A percentile compares a stretch with the other conserved stretches of the same genome.
Conservation (phyloP, 495 filamentous ascomycete species). For the Cercophora sp. region DNA sequence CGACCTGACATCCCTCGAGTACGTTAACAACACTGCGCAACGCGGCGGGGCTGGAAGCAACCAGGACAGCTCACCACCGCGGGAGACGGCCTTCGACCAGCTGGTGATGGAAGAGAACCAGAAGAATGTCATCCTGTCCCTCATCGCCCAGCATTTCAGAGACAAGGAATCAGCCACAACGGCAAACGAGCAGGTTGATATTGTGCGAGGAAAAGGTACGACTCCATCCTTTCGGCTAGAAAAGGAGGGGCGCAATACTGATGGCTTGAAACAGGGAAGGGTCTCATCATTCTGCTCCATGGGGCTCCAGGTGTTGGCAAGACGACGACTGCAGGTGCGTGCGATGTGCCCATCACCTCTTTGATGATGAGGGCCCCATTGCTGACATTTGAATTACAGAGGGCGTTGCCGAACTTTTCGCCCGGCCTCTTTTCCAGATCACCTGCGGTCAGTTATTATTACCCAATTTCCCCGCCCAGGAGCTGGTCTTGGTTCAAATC, state of each 20-base stretch:
- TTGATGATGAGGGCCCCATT: neutral
- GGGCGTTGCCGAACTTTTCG: slow-evolving; percentile 25
- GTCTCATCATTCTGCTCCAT: slow-evolving; percentile 28
- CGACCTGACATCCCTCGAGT: slow-evolving; percentile 1
- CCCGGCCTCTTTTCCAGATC: slow-evolving; percentile 27
- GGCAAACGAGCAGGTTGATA: slow-evolving; percentile 31
- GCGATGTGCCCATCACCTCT: slow-evolving; percentile 13
- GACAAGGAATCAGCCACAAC: slow-evolving; percentile 26
- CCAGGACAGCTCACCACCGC: neutral
- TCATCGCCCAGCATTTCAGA: slow-evolving; percentile 39
- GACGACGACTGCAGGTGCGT: slow-evolving; percentile 42
- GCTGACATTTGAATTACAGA: too few species aligned
- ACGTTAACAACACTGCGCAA: slow-evolving; percentile 14
- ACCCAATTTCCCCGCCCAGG: too few species aligned
- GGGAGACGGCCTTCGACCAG: slow-evolving; percentile 31
- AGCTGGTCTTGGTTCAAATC: too few species aligned
- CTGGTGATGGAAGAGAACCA: slow-evolving; percentile 35
- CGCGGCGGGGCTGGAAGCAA: neutral
- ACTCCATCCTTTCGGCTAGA: slow-evolving; percentile 29
- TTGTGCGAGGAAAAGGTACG: slow-evolving; percentile 40
- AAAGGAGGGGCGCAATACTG: neutral
- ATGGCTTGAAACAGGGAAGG: slow-evolving; percentile 20
- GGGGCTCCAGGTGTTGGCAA: slow-evolving; percentile 57
- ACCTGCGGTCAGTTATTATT: too few species aligned
- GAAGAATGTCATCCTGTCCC: slow-evolving; percentile 32